phyloP scores from a whole-genome alignment of 2,329 filamentous ascomycete genomes.

The Colletotrichum sansevieriae region DNA sequence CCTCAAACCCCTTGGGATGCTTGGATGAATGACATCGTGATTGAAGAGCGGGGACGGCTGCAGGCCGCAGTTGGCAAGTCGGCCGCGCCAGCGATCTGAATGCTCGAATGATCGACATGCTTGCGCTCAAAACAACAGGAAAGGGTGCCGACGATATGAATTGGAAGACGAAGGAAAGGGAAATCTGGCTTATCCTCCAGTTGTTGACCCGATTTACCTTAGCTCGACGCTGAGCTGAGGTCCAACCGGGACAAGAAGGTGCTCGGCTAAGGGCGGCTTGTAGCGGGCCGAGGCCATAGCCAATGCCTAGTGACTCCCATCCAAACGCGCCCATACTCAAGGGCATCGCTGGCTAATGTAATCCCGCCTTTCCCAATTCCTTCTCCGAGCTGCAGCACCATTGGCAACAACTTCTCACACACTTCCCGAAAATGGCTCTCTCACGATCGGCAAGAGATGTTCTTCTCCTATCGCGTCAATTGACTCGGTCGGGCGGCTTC shows the following conservation, averaged over 20 bases:
- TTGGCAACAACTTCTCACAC: slow-evolving; percentile 34
- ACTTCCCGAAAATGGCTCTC: slow-evolving; percentile 59
- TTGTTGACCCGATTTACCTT: slow-evolving; percentile 35
- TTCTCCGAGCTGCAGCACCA: slow-evolving; percentile 33
- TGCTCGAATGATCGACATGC: slow-evolving; percentile 58
- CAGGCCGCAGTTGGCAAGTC: slow-evolving; percentile 44
- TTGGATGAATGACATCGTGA: slow-evolving; percentile 66
- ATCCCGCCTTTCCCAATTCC: slow-evolving; percentile 28
- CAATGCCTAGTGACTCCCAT: slow-evolving; percentile 20
- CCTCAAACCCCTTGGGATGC: slow-evolving; percentile 72
- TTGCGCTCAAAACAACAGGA: slow-evolving; percentile 9
- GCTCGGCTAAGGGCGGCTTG: slow-evolving; percentile 60
- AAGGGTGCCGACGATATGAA: neutral
- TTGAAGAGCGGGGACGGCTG: slow-evolving; percentile 53
- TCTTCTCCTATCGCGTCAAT: slow-evolving; percentile 58
- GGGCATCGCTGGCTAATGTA: slow-evolving; percentile 45
- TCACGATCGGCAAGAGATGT: slow-evolving; percentile 61
- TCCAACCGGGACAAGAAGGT: slow-evolving; percentile 40
- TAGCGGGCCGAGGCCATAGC: slow-evolving; percentile 51
- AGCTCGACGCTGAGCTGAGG: slow-evolving; percentile 39
- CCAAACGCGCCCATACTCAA: slow-evolving; percentile 28
- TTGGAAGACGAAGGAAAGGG: slow-evolving; percentile 28
- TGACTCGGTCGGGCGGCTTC: slow-evolving; percentile 45
- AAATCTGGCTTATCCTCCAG: slow-evolving; percentile 20
- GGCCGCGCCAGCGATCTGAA: slow-evolving; percentile 54